A percentile compares a stretch with the other conserved stretches of the same genome.
These are phyloP conservation scores for Pseudogymnoascus sp. DNA, from an alignment of 2,329 filamentous ascomycete species.

Conservation along the genomic window DNA sequence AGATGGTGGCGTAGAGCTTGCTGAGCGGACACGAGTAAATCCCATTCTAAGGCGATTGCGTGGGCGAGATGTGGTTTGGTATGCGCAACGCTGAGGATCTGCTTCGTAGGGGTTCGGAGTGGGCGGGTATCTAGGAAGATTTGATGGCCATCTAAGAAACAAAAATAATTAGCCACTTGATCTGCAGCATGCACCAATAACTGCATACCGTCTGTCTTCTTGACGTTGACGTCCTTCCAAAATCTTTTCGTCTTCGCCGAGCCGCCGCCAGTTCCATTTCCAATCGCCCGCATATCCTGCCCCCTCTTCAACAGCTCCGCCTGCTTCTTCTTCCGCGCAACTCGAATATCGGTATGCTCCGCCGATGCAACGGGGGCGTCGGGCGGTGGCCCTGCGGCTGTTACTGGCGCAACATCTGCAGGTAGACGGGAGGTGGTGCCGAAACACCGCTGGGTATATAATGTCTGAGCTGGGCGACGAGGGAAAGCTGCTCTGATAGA, in stretches of 20 bases:
- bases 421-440: conserved; percentile 20
- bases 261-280: conserved; percentile 31
- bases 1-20: conserved; percentile 81
- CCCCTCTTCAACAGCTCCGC: conserved; percentile 46
- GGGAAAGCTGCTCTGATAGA: conserved; percentile 10
- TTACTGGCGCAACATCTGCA: conserved; percentile 34
- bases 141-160: conserved; percentile 30
- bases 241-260: conserved; percentile 58
- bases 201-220: conserved; percentile 52
- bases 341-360: conserved; percentile 30
- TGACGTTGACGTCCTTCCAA: conserved; percentile 76
- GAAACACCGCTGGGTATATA: conserved; percentile 17
- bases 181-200: background rate
- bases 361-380: conserved; percentile 41
- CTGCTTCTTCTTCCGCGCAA: conserved; percentile 45
- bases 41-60: conserved; percentile 89
- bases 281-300: conserved; percentile 36
- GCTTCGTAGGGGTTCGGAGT: conserved; percentile 69
- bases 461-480: background rate
- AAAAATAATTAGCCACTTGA: conserved; percentile 8
- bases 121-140: conserved; percentile 71
- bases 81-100: conserved; percentile 61
- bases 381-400: conserved; percentile 52
- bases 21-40: conserved; percentile 69
- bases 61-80: conserved; percentile 74